Base-by-base conservation (phyloP, 2,329 filamentous ascomycete genomes). In the Blastomyces silverae region DNA sequence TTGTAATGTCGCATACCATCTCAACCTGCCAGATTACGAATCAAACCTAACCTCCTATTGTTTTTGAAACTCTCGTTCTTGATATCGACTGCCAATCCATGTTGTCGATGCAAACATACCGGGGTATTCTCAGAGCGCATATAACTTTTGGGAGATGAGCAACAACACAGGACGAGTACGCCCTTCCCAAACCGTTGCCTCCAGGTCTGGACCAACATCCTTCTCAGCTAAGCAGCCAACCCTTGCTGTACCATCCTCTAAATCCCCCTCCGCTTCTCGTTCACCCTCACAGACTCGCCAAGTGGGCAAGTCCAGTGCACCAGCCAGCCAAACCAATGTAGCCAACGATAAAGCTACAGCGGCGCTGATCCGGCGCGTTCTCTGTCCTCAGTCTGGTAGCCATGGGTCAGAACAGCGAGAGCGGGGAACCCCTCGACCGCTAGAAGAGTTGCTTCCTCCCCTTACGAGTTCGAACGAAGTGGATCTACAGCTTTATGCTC, bases 391-490 rank as follows among this genome's bases (percentile, higher is more conserved):
- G 70, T 66, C 72, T 46, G 72, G 70, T 68, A 75, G 69, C 61
- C 76, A 82, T 66, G 79, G 79, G 52, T 77, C 79, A 65, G 78
- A 76, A 57, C 83, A 87, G 64, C 79, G 82, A 58, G 77, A 70
- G 74, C 80, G 69, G 80, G 89, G 77, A 81, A 88, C 78, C 70
- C 84, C 83, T 56, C 81, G 81, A 71, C 85, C 90, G 60, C 87
- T 96, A 70, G 87, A 95, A 66, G 89, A 92, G 70, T 81, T 96
- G 55, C 81, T 99, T 57, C 94, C 93, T 66, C 92, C 92, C 50
- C 82, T 99, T 72, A 97, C 93, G 60, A 96, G 92, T 79, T 92
- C 91, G 62, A 96, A 96, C 76, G 91, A 95, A 70, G 86, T 97
- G 66, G 94, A 99, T 76, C 80, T 95, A 64, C 90, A 99, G 78